Base-by-base conservation (phyloP, 805 yeast species). In the Torulaspora quercuum region DNA sequence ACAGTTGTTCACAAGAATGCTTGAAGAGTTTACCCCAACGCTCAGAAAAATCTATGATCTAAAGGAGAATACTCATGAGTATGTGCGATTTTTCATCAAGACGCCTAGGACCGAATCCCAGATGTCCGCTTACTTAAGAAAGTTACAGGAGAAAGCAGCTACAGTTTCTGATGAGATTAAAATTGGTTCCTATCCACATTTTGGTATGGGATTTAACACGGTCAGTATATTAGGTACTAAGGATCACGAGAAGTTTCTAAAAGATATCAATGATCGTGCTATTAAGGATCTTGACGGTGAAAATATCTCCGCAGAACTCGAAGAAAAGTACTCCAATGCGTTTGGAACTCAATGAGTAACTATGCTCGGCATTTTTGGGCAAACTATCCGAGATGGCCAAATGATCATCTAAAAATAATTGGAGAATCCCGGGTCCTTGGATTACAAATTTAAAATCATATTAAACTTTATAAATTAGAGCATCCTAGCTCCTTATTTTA, bases 131-230 rank as follows among this genome's bases (percentile, higher is more conserved):
- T 75, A 66, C 35, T 64, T 86, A 42, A 52, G 73, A 1, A 52
- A 62, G 2, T 55, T 82, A 18, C 92, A 84, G 47, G 52, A 53
- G 2, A 58, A 59, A 28, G 66, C 67, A 13, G 49, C 52, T 4
- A 40, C 48, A 4, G 45, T 51, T 4, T 59, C 62, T 4, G 38
- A 42, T 12, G 56, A 55, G 21, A 69, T 86, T 33, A 87, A 86
- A 53, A 69, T 87, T 31, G 95, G 95, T 3, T 80, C 89, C 21
- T 87, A 87, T 55, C 95, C 95, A 1, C 95, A 87, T 58, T 70
- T 75, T 62, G 70, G 71, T 10, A 70, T 76, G 60, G 69, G 73
- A 1, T 63, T 76, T 36, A 81, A 75, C 48, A 85, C 95, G 0
- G 76, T 87, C 12, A 82, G 94, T 48, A 71, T 87, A 11, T 68